These are phyloP conservation scores for Mortierella antarctica DNA, from an alignment of 192 early-diverging fungal genomes.

Conservation along the genomic window DNA sequence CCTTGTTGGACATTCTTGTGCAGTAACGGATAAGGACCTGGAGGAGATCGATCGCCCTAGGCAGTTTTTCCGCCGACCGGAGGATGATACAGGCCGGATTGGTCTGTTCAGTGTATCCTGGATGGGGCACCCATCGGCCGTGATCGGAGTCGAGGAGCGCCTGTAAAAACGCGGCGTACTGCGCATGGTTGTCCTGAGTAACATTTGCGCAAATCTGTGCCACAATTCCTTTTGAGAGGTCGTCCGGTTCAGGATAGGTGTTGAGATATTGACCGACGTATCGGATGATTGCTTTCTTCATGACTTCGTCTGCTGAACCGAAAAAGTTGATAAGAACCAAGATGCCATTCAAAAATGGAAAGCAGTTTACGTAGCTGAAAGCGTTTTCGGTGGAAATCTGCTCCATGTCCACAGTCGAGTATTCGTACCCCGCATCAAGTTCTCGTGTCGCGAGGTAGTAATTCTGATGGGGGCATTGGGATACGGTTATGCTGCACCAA, in stretches of 20 bases:
- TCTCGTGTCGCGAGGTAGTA: too few species aligned
- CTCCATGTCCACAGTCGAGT: too few species aligned
- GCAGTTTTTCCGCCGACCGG: not conserved
- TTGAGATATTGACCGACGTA: conserved; percentile 9
- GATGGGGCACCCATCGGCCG: conserved; percentile 19
- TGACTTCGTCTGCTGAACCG: not conserved
- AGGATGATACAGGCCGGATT: conserved; percentile 13
- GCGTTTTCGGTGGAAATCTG: too few species aligned
- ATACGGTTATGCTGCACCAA: not conserved
- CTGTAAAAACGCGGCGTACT: not conserved
- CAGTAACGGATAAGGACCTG: conserved; percentile 20
- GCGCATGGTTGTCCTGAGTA: not conserved
- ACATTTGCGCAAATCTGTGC: too few species aligned
- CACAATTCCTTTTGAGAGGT: too few species aligned
- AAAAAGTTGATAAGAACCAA: not conserved
- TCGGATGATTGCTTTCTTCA: not conserved
- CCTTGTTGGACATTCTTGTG: not conserved
- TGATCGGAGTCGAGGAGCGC: not conserved
- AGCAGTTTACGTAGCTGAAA: not conserved
- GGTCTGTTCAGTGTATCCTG: conserved; percentile 7
- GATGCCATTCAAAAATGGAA: not conserved
- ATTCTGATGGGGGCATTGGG: conserved; percentile 2
- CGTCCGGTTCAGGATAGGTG: not conserved
- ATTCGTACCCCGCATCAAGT: too few species aligned
- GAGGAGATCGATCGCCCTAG: not conserved